Base-by-base conservation (phyloP, 2,329 filamentous ascomycete species). In the Xylaria sp. region DNA sequence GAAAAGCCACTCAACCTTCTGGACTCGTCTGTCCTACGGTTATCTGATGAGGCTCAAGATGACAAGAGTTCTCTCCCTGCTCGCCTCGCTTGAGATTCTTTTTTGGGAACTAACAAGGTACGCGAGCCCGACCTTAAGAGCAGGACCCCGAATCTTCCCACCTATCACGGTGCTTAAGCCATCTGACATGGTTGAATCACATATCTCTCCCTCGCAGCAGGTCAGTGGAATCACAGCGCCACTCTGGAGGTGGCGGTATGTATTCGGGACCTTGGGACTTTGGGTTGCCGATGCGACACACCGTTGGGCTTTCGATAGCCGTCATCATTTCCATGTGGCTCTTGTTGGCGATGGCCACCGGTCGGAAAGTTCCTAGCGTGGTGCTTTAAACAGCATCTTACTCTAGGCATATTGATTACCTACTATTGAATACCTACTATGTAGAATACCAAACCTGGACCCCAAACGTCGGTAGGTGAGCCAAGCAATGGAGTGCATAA, bases 11-110 rank as follows among this genome's bases (percentile, higher is more conserved):
- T 41, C 39, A 28, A 52, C 23, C 36, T 60, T 55, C 63, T 69
- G 41, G 48, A 32, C 39, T 57, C 18, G 32, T 32, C 34, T 32
- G 43, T 46, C 48, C 57, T 45, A 43, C 28, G 25, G 28, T 32
- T 60, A 46, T 66, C 62, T 32, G 57, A 64, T 67, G 63, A 69
- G 69, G 67, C 69, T 67, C 63, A 62, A 64, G 48, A n/a, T 62
- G 57, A 57, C 46, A 20, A 45, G 46, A 53, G 30, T 34, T 34
- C 15, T 34, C 41, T 59, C 56, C 50, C 36, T 65, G 23, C 41
- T 46, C 34, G 45, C 28, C 59, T 69, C 65, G 61, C 65, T 62
- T 46, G 48, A 28, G 12, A 50, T 62, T 50, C 57, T 67, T 69
- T 65, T 68, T 66, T 65, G 62, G 66, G 62, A 66, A 68, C 20